Evolutionary conservation across 768 basidiomycete genomes (phyloP).

Genomic region (Gautieria morchelliformis): DNA sequence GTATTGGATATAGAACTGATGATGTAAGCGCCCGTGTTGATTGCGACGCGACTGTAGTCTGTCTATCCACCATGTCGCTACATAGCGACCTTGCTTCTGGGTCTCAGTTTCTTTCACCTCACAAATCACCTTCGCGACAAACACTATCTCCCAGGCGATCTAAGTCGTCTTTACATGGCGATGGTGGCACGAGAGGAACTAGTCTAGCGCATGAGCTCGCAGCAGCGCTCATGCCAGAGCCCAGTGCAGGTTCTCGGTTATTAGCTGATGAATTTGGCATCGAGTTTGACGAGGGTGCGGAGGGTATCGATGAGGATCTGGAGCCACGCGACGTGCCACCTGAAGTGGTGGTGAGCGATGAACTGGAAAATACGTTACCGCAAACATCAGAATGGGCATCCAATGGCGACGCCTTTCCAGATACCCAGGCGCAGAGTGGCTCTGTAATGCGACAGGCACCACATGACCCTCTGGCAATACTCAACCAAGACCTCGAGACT

Average conservation of each 20-base stretch:
- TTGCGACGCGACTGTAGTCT: background rate
- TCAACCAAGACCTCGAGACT: constrained; percentile 64
- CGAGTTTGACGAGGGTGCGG: constrained; percentile 72
- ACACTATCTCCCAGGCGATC: background rate
- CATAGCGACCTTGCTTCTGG: constrained; percentile 1
- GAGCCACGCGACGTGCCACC: background rate
- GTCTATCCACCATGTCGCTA: constrained; percentile 1
- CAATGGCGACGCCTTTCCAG: constrained; percentile 19
- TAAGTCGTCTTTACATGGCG: constrained; percentile 4
- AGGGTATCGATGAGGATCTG: constrained; percentile 57
- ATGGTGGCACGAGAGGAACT: constrained; percentile 1
- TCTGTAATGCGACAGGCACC: constrained; percentile 22
- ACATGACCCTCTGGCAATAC: constrained; percentile 60
- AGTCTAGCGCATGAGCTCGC: constrained; percentile 77
- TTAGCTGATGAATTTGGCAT: constrained; percentile 85
- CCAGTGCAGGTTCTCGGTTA: constrained; percentile 63
- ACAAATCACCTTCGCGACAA: constrained; percentile 3
- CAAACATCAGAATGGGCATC: constrained; percentile 2
- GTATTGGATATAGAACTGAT: background rate
- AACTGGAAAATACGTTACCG: background rate
- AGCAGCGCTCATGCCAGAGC: constrained; percentile 81
- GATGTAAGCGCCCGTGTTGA: background rate
- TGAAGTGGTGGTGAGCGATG: constrained; percentile 4
- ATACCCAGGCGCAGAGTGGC: constrained; percentile 28
- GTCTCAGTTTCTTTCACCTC: constrained; percentile 2